These are phyloP conservation scores for Aspergillus texensis DNA, from an alignment of 2,329 filamentous ascomycete genomes.

Conservation along the genomic window DNA sequence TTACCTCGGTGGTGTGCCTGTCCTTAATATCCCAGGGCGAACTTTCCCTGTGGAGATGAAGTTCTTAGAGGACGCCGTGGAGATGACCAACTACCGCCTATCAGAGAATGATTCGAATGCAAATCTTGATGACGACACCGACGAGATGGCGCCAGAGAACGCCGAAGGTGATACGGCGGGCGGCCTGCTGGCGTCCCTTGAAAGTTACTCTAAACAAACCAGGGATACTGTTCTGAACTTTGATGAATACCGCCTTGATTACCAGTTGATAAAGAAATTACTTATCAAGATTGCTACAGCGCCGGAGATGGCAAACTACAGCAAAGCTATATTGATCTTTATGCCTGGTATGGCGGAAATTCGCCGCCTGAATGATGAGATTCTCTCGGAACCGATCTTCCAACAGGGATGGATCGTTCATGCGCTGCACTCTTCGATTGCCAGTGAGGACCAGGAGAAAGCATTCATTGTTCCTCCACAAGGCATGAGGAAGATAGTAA, in stretches of 20 bases:
- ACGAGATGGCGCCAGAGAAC: constrained; percentile 48
- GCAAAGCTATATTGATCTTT: constrained; percentile 91
- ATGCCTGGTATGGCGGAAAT: constrained; percentile 94
- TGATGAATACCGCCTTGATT: constrained; percentile 91
- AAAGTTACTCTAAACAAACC: constrained; percentile 75
- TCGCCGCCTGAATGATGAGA: constrained; percentile 80
- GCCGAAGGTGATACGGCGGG: constrained; percentile 55
- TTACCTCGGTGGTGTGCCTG: constrained; percentile 82
- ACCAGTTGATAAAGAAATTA: constrained; percentile 79
- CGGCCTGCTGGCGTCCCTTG: constrained; percentile 66
- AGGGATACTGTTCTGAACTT: constrained; percentile 73
- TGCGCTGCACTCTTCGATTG: constrained; percentile 90
- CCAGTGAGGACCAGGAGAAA: constrained; percentile 92
- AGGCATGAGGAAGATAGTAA: constrained; percentile 86
- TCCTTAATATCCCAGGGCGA: constrained; percentile 86
- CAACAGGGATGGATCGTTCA: constrained; percentile 79
- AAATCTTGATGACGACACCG: constrained; percentile 49
- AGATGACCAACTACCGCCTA: constrained; percentile 75
- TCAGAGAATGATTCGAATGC: constrained; percentile 58
- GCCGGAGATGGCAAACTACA: constrained; percentile 68
- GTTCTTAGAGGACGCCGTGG: constrained; percentile 90
- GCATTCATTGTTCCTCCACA: constrained; percentile 84
- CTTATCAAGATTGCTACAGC: constrained; percentile 75
- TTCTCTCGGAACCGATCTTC: constrained; percentile 77
- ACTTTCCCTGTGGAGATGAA: constrained; percentile 89